phyloP scores from a whole-genome alignment of 805 yeast species.

The Nakazawaea peltata region DNA sequence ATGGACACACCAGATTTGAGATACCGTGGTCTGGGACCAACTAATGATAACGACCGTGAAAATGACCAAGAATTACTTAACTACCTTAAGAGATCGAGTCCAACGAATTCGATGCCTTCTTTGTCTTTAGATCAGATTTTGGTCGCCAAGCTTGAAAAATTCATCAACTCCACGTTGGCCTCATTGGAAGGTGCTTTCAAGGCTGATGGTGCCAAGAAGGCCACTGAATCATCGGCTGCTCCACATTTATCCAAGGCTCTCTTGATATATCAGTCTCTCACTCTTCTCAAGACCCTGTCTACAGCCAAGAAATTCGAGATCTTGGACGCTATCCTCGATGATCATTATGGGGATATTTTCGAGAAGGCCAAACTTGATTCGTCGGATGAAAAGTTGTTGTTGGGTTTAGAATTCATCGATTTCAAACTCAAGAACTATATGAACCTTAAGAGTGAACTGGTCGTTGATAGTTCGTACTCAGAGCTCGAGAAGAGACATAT shows the following conservation, averaged over 20 bases:
- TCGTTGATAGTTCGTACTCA: neutral
- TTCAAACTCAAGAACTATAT: slow-evolving; percentile 24
- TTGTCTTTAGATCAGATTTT: slow-evolving; percentile 6
- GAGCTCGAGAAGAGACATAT: slow-evolving; percentile 8
- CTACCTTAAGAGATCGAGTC: slow-evolving; percentile 7
- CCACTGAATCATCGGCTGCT: neutral
- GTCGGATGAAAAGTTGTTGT: slow-evolving; percentile 11
- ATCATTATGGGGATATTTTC: slow-evolving; percentile 7
- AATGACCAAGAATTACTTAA: slow-evolving; percentile 4
- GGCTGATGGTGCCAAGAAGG: neutral
- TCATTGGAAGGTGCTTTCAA: slow-evolving; percentile 4
- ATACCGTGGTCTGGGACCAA: neutral
- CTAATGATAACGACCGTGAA: neutral
- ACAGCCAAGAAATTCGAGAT: slow-evolving; percentile 6
- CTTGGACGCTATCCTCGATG: slow-evolving; percentile 9
- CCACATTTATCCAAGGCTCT: slow-evolving; percentile 1
- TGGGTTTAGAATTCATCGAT: slow-evolving; percentile 25
- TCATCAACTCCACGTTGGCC: slow-evolving; percentile 8
- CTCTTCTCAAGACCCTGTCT: slow-evolving; percentile 1
- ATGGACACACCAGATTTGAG: no score
- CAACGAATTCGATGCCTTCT: slow-evolving; percentile 1
- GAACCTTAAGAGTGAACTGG: slow-evolving; percentile 19
- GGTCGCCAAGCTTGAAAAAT: slow-evolving; percentile 4
- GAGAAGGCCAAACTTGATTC: slow-evolving; percentile 5
- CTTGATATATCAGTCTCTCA: slow-evolving; percentile 7